Base-by-base conservation (phyloP, 805 yeast species). In the Monosporozyma aerobia region DNA sequence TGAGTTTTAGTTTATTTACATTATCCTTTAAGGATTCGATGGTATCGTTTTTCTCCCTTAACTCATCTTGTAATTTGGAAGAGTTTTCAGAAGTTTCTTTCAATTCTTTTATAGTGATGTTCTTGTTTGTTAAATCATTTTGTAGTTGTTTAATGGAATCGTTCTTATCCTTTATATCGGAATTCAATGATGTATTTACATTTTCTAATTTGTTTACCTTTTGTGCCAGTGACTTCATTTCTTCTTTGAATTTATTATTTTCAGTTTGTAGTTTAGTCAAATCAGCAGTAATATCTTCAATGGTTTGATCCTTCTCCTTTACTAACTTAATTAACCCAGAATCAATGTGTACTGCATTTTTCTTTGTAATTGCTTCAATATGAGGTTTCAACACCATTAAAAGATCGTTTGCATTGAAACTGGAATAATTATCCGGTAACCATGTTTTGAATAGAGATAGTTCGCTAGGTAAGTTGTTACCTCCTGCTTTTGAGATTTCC, bases 281-380 rank as follows among this genome's bases (percentile, higher is more conserved):
- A 22, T 57, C 57, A 2, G 48, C 50, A 57, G 49, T 45, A 53
- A 90, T 67, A 56, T 76, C 75, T 56, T 86, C 86, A 49, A 90
- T 80, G 19, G 22, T 41, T 13, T 73, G 76, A 50, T 90, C 71
- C 72, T 83, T 59, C 59, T 71, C 57, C 67, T 60, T 60, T 14
- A 65, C 55, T 19, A 59, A 48, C 47, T 56, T 62, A 22, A 61
- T 55, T 6, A 61, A 50, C 39, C 62, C 58, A 14, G 61, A 56
- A 44, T 60, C 62, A 6, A 41, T 40, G 22, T 43, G 49, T n/a
- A 51, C 54, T 13, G 47, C 45, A 14, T 30, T 11, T 23, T 19
- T 41, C 33, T 23, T 40, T 29, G n/a, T 46, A 2, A 25, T 39
- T 35, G 33, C 16, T 27, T 44, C 43, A 3, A 57, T 37, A 35